Base-by-base conservation (phyloP, 345 rosid genomes). In the Boechera stricta region DNA sequence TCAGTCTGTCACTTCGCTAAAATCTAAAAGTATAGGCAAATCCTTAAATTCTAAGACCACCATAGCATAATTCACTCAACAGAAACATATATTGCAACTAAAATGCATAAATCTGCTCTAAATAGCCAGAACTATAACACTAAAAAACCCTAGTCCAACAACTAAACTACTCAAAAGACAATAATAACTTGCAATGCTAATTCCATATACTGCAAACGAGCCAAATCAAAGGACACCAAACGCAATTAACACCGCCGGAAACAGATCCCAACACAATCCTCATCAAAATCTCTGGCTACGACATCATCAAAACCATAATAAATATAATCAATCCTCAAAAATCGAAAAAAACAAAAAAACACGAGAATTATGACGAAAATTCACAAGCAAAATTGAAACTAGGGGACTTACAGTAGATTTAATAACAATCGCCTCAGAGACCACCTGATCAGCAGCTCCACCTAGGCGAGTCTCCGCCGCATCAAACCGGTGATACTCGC, bases 401-500 rank as follows among this genome's bases (percentile, higher is more conserved):
- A 18, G 18, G 16, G 45, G 21, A 83, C 97, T 80, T 52, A 92
- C 98, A 16, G 91, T 84, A 64, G 96, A 79, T 81, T 86, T 89
- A 45, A 88, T 80, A 29, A 87, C 81, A 28, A 91, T 82, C 39
- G 81, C 87, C 13, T 91, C 99, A 12, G 83, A 53, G 48, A 79
- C 85, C 35, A 77, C 84, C 38, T 79, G 94, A 87, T 87, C 92
- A 77, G 79, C 59, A 71, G 79, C 74, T 4, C 49, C 49, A 44
- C 15, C 48, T 11, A 44, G 2, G 12, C 82, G 86, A 12, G 84
- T 77, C 53, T 72, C 86, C 58, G 79, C 77, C 52, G 82, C 44
- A 35, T 75, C 75, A 74, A 95, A 90, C 42, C 89, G 86, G 80
- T 91, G 99, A 68, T 89, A 88, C 82, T 91, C 96, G 4, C 77